Percentiles rank a stretch among this genome's conserved stretches.
Conservation (phyloP, 768 basidiomycete species). For the Pleurotus cornucopiae region DNA sequence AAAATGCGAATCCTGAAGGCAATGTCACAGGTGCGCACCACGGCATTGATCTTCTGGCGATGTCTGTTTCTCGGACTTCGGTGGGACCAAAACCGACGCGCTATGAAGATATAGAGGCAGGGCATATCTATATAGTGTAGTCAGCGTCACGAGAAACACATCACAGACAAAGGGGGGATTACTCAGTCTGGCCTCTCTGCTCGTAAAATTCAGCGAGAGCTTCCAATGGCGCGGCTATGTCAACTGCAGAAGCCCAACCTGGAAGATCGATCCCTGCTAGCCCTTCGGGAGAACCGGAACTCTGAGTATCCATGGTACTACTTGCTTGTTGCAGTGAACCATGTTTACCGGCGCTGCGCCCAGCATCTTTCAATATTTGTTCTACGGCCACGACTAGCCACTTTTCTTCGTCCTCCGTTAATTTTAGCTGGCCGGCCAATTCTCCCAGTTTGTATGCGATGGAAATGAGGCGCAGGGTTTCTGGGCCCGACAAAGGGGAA, state of each 20-base stretch:
- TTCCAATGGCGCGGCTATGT: conserved; percentile 66
- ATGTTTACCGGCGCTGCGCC: conserved; percentile 4
- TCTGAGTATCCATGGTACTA: not conserved
- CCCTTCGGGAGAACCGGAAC: conserved; percentile 23
- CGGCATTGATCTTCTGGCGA: conserved; percentile 52
- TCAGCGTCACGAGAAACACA: conserved; percentile 1
- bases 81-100: conserved; percentile 54
- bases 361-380: conserved; percentile 27
- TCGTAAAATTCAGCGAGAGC: conserved; percentile 63
- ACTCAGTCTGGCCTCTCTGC: conserved; percentile 53
- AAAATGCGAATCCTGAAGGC: not conserved
- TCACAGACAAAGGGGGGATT: not conserved
- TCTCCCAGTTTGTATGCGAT: conserved; percentile 42
- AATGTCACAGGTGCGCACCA: conserved; percentile 32
- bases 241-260: conserved; percentile 52
- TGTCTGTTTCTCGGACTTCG: conserved; percentile 26
- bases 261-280: conserved; percentile 55
- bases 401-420: conserved; percentile 29
- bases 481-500: conserved; percentile 19
- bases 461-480: conserved; percentile 32
- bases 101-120: conserved; percentile 60
- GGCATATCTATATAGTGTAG: conserved; percentile 42
- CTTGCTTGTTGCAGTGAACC: not conserved
- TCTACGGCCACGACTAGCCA: conserved; percentile 41
- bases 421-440: conserved; percentile 28